Percentiles rank a stretch among this genome's conserved stretches.
Conservation (phyloP, 169 alveolate species). For the Neospora caninum region DNA sequence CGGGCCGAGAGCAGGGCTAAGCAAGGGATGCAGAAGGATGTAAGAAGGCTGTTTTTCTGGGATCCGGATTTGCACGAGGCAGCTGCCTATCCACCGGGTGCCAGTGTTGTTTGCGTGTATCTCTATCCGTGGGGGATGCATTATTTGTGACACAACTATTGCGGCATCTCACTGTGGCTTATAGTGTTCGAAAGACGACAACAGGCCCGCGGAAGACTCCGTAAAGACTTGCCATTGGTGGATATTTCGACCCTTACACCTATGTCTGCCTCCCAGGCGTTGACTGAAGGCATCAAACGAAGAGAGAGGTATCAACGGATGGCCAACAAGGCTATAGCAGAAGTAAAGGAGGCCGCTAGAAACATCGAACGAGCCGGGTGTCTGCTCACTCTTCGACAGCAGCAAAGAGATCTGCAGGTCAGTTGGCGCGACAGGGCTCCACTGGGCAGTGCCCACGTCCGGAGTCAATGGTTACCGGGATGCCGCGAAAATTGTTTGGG, state of each 20-base stretch:
- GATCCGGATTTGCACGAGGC: too few relatives aligned
- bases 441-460: neutral
- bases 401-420: neutral
- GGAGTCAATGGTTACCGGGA: too few relatives aligned
- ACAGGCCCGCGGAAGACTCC: too few relatives aligned
- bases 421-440: neutral
- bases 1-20: neutral
- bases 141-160: too few relatives aligned
- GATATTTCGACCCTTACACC: too few relatives aligned
- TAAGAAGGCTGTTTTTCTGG: neutral
- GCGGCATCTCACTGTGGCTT: too few relatives aligned
- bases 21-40: neutral
- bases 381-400: constrained; percentile 4
- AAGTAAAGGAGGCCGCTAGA: neutral
- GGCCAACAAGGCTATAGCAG: constrained; percentile 23
- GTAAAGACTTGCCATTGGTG: too few relatives aligned
- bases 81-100: too few relatives aligned
- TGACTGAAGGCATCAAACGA: neutral
- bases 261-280: neutral
- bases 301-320: constrained; percentile 1
- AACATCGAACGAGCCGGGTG: neutral
- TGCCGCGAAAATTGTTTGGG: too few relatives aligned
- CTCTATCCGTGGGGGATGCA: too few relatives aligned
- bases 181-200: too few relatives aligned
- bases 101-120: too few relatives aligned